These are phyloP conservation scores for Pseudopithomyces maydicus DNA, from an alignment of 2,329 filamentous ascomycete genomes.

Conservation along the genomic window DNA sequence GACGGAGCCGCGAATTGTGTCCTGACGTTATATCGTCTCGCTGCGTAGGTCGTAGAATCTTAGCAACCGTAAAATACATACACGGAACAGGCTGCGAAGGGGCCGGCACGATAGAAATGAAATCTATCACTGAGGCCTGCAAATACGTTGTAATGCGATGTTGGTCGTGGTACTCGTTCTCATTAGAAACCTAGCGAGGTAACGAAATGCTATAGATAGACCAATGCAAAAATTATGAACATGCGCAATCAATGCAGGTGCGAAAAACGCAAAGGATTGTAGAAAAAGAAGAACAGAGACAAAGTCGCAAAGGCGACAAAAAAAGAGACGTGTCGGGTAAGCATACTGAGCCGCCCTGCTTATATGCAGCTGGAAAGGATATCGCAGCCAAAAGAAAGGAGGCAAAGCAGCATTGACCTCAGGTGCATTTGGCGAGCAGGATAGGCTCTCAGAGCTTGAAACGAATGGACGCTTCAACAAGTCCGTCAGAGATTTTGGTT, in stretches of 20 bases:
- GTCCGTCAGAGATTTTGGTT: slow-evolving; percentile 74
- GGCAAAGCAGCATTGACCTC: slow-evolving; percentile 30
- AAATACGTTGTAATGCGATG: background rate
- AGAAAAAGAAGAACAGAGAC: slow-evolving; percentile 3
- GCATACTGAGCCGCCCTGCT: slow-evolving; percentile 34
- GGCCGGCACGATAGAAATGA: background rate
- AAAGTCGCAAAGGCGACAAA: slow-evolving; percentile 20
- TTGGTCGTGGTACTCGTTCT: slow-evolving; percentile 23
- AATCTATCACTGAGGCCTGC: background rate
- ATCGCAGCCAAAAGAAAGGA: slow-evolving; percentile 38
- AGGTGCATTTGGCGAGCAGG: slow-evolving; percentile 24
- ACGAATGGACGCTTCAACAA: slow-evolving; percentile 78
- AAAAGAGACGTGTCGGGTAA: slow-evolving; percentile 29
- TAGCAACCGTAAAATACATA: background rate
- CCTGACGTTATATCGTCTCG: background rate
- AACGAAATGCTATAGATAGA: slow-evolving; percentile 21
- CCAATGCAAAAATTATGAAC: slow-evolving; percentile 10
- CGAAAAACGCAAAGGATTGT: background rate
- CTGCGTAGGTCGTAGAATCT: background rate
- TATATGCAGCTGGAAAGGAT: slow-evolving; percentile 38
- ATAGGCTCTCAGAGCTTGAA: slow-evolving; percentile 52
- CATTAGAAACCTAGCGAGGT: slow-evolving; percentile 26
- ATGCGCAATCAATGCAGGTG: slow-evolving; percentile 10
- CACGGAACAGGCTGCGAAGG: background rate
- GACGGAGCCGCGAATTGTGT: background rate